A percentile compares a stretch with the other conserved stretches of the same genome.
These are phyloP conservation scores for Pseudotsuga menziesii DNA, from an alignment of 75 land plant species.

Conservation along the genomic window DNA sequence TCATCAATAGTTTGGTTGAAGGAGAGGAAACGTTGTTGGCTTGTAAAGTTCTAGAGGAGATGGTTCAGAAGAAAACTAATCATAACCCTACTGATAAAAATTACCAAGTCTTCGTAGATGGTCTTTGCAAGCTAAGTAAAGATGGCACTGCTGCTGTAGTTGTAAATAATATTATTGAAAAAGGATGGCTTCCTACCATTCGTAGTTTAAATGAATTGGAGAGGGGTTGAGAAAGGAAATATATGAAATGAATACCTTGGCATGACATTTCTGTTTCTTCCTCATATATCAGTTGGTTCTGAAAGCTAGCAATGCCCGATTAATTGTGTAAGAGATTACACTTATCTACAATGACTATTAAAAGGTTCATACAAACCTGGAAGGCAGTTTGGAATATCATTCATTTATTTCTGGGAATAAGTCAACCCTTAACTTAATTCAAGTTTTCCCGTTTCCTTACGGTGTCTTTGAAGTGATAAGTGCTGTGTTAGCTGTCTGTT, in stretches of 20 bases:
- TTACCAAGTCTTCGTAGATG: slow-evolving; percentile 11
- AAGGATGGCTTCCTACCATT: slow-evolving; percentile 27
- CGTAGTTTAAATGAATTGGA: slow-evolving; percentile 1
- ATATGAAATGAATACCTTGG: background rate
- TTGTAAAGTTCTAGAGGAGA: slow-evolving; percentile 36
- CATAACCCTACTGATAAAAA: slow-evolving; percentile 21
- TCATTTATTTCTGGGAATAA: slow-evolving; percentile 1
- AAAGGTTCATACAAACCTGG: background rate
- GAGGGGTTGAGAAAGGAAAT: background rate
- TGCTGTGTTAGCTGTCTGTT: background rate
- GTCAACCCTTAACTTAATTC: background rate
- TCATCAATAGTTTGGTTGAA: slow-evolving; percentile 31
- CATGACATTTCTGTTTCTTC: background rate
- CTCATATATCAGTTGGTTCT: background rate
- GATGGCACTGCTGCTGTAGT: slow-evolving; percentile 15
- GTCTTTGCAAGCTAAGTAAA: slow-evolving; percentile 21
- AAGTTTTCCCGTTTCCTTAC: background rate
- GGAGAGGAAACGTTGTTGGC: slow-evolving; percentile 16
- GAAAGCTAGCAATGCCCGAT: background rate
- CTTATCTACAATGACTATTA: background rate
- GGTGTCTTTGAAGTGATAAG: background rate
- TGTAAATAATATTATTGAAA: slow-evolving; percentile 23
- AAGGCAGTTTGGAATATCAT: background rate
- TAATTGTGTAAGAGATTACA: background rate
- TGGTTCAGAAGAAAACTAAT: slow-evolving; percentile 18